A percentile compares a stretch with the other conserved stretches of the same genome.
phyloP scores from a whole-genome alignment of 805 yeast genomes.

The Sugiyamaella lignohabitans region DNA sequence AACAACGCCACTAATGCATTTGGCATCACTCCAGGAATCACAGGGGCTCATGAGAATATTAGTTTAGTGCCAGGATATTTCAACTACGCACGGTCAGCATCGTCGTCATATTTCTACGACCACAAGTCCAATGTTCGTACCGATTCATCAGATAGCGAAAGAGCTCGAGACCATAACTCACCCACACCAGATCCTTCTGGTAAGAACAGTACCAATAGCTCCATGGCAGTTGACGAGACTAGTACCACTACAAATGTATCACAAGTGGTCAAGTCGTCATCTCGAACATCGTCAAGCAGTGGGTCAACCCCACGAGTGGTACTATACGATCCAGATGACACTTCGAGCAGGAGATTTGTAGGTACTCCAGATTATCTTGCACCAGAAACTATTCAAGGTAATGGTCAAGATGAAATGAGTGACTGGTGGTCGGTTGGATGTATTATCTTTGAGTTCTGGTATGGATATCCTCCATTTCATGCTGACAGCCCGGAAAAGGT shows the following conservation, averaged over 20 bases:
- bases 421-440: constrained; percentile 99
- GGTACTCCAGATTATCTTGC: constrained; percentile 98
- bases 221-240: constrained; percentile 34
- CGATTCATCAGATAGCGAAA: constrained; percentile 16
- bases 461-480: constrained; percentile 94
- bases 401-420: constrained; percentile 74
- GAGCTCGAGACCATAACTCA: not conserved
- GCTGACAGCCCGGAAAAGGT: constrained; percentile 73
- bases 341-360: constrained; percentile 57
- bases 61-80: constrained; percentile 28
- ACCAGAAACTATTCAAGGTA: constrained; percentile 88
- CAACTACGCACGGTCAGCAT: constrained; percentile 11
- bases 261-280: not conserved
- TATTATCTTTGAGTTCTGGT: constrained; percentile 81
- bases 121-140: constrained; percentile 1
- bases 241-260: constrained; percentile 16
- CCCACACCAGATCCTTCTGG: too few species aligned
- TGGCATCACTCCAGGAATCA: constrained; percentile 8
- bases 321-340: constrained; percentile 66
- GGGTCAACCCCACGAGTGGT: constrained; percentile 7
- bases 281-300: not conserved
- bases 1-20: constrained; percentile 9
- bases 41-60: not conserved
- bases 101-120: constrained; percentile 6
- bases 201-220: constrained; percentile 19